Percentiles rank a stretch among this genome's conserved stretches.
phyloP scores from a whole-genome alignment of 345 rosid genomes.

The Firmiana major region DNA sequence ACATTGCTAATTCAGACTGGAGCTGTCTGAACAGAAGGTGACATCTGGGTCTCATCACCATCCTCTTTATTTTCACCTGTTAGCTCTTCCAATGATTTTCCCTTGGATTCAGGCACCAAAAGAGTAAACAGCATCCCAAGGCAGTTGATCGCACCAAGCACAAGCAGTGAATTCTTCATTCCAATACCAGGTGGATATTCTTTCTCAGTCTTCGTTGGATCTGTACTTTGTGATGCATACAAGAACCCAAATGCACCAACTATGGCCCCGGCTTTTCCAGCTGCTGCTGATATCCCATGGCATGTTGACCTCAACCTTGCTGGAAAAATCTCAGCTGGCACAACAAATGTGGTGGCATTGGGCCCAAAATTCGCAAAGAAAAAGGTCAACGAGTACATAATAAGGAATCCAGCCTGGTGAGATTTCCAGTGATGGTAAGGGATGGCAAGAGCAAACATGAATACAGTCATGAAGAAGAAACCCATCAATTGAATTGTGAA shows the following conservation, averaged over 20 bases:
- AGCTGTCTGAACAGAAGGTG: not conserved
- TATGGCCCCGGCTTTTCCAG: conserved; percentile 51
- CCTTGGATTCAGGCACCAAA: conserved; percentile 51
- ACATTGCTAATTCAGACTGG: not conserved
- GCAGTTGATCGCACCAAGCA: conserved; percentile 39
- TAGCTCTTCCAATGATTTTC: conserved; percentile 50
- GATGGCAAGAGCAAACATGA: conserved; percentile 49
- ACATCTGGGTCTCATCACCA: not conserved
- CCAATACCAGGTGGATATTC: conserved; percentile 58
- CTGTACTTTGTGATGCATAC: conserved; percentile 39
- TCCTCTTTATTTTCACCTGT: conserved; percentile 40
- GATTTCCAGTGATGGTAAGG: conserved; percentile 50
- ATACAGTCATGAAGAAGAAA: conserved; percentile 55
- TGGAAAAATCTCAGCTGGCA: conserved; percentile 53
- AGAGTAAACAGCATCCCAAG: conserved; percentile 41
- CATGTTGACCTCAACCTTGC: conserved; percentile 57
- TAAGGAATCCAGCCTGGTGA: conserved; percentile 39
- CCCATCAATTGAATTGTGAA: conserved; percentile 50
- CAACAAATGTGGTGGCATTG: conserved; percentile 53
- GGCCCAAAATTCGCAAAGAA: conserved; percentile 61
- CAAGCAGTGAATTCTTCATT: conserved; percentile 40
- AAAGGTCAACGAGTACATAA: conserved; percentile 41
- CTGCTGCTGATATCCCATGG: conserved; percentile 53
- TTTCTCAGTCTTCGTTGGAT: conserved; percentile 35
- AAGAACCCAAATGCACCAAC: conserved; percentile 51